Evolutionary conservation across 176 grass and related monocot genomes (phyloP), one percentile per base, ranked within the genome.

Genomic region (Hyparrhenia diplandra): DNA sequence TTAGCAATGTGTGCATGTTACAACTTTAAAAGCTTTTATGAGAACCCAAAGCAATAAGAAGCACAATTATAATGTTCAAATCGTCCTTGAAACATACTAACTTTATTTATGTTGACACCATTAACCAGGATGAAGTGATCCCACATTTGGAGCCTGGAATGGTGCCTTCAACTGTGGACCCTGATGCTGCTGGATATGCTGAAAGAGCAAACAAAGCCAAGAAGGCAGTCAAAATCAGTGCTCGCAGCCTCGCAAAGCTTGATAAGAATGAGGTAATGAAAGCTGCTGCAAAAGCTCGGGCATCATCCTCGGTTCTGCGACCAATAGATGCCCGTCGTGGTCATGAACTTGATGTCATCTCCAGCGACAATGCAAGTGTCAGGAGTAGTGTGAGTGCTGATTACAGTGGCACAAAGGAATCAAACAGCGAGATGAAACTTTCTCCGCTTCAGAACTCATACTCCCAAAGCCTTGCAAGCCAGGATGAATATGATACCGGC

Each of bases 161-260:
- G 92, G 85, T 95, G 49, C 91, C 93, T 59, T 99, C 97, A 67
- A 99, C 90, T 0, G 80, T 99, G 8, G 97, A 99, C 70, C 97
- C 97, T 36, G 97, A 99, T 80, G 85, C 93, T 46, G 89, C 85
- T 79, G 75, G 76, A 52, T 90, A 95, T 59, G 80, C 88, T 1
- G 90, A 95, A 64, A 92, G 87, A 86, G 85, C 88, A 76, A 93
- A 90, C 69, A 98, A 89, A 85, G 74, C 93, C 47, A 95, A 91
- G 79, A 99, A 93, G 73, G 69, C 89, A 58, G 93, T 99, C 24
- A 99, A 99, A 74, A 91, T 95, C 47, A 99, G 97, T 89, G 92
- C 97, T 25, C 90, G 97, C 69, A 99, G 94, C 80, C 97, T 99
- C 11, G 97, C 93, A 69, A 99, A 99, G 78, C 80, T 93, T n/a